Percentiles rank a stretch among this genome's conserved stretches.
Evolutionary conservation across 805 yeast genomes (phyloP).

Genomic region (Cyberlindnera lachancei): DNA sequence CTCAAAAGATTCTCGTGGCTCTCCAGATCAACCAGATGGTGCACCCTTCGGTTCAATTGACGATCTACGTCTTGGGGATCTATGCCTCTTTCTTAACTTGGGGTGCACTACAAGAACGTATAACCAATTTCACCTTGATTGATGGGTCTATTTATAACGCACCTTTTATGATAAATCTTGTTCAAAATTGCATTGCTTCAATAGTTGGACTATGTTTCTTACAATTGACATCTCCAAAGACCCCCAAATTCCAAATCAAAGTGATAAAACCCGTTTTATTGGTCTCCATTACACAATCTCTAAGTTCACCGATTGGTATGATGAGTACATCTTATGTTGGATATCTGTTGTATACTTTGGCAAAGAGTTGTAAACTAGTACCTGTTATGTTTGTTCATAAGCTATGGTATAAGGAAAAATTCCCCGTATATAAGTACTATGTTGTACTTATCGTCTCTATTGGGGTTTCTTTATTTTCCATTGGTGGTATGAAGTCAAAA

Average conservation of each 20-base stretch:
- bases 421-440: constrained; percentile 67
- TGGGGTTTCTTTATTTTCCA: constrained; percentile 79
- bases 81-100: constrained; percentile 84
- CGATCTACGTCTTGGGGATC: constrained; percentile 49
- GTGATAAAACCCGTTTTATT: constrained; percentile 17
- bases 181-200: constrained; percentile 71
- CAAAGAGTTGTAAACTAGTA: constrained; percentile 87
- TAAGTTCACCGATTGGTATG: constrained; percentile 80
- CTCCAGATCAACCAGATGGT: no score
- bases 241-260: constrained; percentile 6
- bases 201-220: constrained; percentile 49
- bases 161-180: constrained; percentile 68
- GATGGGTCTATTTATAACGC: constrained; percentile 54
- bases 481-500: no score
- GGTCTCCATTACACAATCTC: constrained; percentile 49
- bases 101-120: constrained; percentile 88
- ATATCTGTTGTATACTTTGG: constrained; percentile 74
- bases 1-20: no score
- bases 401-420: constrained; percentile 57
- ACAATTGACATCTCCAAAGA: background rate
- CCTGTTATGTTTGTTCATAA: constrained; percentile 91
- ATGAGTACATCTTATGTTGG: constrained; percentile 76
- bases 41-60: constrained; percentile 8
- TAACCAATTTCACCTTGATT: constrained; percentile 71
- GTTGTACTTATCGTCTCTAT: constrained; percentile 74